Base-by-base conservation (phyloP, 2,329 filamentous ascomycete genomes). In the Chaetomiaceae sp. region DNA sequence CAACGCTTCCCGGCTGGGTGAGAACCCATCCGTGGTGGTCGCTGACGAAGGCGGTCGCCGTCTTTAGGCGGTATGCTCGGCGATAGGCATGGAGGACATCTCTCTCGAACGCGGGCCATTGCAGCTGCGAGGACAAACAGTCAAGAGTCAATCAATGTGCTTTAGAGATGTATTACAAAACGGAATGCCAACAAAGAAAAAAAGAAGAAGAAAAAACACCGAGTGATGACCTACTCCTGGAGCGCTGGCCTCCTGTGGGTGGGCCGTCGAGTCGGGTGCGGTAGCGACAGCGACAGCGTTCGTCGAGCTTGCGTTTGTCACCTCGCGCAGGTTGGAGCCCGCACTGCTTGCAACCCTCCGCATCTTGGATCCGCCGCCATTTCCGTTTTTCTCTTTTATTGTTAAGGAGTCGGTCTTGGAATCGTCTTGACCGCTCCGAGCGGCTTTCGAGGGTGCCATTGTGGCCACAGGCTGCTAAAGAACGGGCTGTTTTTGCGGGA, bases 1-100 rank as follows among this genome's bases (percentile, higher is more conserved):
- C 88, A 61, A 91, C 83, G 67, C 82, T 78, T 61, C 76, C 71
- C 63, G 82, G 74, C 70, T 79, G 75, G 6, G 80, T 78, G 37
- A 87, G 74, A 11, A 86, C 75, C 67, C 78, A 78, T 62, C 82
- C 76, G 63, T 82, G 79, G 68, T 82, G 84, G 38, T 79, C 76
- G 62, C 76, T 81, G 51, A 75, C 79, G 70, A 89, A 92, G 54
- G 86, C 80, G 33, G 84, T 81, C 11, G 88, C 85, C 0, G 83
- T 85, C 64, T 81, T 78, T 64, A 94, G 77, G 54, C 80, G 80
- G 73, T 91, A 84, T 59, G 86, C 79, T 66, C 86, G 81, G 58
- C 87, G 82, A 75, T 94, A 94, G 59, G 79, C 77, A 65, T 91
- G 86, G 45, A 94, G 81, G 43, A 87, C 74, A 44, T 81, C 73